These are phyloP conservation scores for Aspergillus neoniger DNA, from an alignment of 2,329 filamentous ascomycete genomes.

Conservation along the genomic window DNA sequence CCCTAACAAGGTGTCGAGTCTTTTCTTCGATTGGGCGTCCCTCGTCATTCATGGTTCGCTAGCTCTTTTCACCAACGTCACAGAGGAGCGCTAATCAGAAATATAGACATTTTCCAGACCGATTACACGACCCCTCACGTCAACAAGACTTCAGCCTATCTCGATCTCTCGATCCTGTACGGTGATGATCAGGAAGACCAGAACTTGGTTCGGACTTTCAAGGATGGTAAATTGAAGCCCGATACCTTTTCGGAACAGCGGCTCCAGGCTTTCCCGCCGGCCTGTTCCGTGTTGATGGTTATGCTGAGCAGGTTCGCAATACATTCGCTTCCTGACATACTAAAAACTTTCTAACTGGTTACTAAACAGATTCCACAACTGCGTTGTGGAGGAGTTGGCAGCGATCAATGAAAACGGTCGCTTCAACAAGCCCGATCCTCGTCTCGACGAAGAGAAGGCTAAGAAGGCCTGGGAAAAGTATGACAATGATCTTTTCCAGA, in stretches of 20 bases:
- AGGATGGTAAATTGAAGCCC: constrained; percentile 70
- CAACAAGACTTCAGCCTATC: constrained; percentile 70
- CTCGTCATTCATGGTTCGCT: constrained; percentile 67
- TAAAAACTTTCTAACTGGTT: neutral
- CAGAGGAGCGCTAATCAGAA: neutral
- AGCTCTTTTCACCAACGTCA: too few relatives aligned
- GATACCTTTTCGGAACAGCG: constrained; percentile 73
- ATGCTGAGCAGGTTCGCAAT: constrained; percentile 60
- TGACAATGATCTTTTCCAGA: constrained; percentile 79
- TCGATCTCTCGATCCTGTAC: constrained; percentile 72
- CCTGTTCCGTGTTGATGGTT: constrained; percentile 69
- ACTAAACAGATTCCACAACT: constrained; percentile 70
- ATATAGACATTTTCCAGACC: constrained; percentile 68
- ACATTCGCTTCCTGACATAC: neutral
- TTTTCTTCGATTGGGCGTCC: constrained; percentile 73
- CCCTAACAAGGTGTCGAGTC: constrained; percentile 71
- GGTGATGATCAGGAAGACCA: constrained; percentile 60
- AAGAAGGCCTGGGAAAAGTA: constrained; percentile 63
- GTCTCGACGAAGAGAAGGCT: constrained; percentile 53
- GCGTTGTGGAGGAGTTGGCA: constrained; percentile 75
- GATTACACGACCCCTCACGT: constrained; percentile 61
- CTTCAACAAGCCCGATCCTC: constrained; percentile 66
- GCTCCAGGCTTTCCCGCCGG: constrained; percentile 69
- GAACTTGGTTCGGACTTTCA: constrained; percentile 60
- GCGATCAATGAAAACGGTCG: constrained; percentile 82